Percentiles rank a stretch among this genome's conserved stretches.
phyloP scores from a whole-genome alignment of 768 basidiomycete species.

The Tylopilus sp. region DNA sequence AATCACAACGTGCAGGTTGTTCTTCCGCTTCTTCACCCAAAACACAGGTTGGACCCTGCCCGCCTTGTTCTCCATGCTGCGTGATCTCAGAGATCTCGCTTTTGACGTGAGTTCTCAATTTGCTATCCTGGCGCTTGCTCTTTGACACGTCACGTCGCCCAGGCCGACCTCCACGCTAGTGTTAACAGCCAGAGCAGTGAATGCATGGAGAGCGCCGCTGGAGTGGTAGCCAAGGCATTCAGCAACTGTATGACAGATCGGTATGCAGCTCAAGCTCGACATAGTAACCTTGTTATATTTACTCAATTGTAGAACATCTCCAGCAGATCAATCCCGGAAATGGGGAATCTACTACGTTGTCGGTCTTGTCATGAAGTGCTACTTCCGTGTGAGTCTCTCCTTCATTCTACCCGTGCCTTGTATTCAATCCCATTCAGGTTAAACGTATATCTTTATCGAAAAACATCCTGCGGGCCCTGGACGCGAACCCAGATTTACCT shows the following conservation, averaged over 20 bases:
- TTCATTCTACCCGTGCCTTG: background rate
- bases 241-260: conserved; percentile 85
- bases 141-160: conserved; percentile 1
- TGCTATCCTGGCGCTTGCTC: background rate
- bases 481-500: conserved; percentile 83
- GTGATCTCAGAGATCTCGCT: conserved; percentile 82
- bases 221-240: conserved; percentile 86
- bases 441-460: conserved; percentile 89
- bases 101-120: conserved; percentile 57
- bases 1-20: conserved; percentile 45
- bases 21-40: conserved; percentile 74
- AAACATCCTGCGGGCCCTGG: conserved; percentile 86
- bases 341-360: conserved; percentile 95
- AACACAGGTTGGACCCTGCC: conserved; percentile 87
- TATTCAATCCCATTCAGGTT: conserved; percentile 47
- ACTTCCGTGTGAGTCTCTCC: conserved; percentile 72
- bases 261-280: conserved; percentile 31
- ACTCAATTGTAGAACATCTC: conserved; percentile 49
- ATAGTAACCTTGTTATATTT: background rate
- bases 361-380: conserved; percentile 86
- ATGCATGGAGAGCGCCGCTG: conserved; percentile 83
- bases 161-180: conserved; percentile 65
- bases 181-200: conserved; percentile 55
- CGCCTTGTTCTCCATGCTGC: conserved; percentile 74
- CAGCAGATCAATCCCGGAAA: conserved; percentile 70